Conservation (phyloP, 306 rosid species). For the Vachellia pachyceras region DNA sequence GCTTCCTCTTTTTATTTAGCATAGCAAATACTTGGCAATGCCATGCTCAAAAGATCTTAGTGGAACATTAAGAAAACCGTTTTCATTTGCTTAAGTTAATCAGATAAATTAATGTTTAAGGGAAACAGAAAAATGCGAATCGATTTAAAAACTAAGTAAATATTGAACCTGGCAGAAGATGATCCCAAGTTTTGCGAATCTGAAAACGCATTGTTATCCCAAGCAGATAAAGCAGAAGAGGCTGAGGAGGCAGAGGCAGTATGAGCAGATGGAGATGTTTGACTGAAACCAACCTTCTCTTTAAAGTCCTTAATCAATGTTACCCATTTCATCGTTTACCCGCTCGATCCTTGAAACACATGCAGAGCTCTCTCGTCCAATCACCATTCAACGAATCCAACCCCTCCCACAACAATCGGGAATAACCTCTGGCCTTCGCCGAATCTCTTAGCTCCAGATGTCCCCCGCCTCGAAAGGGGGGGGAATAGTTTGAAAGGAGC, state of each 20-base stretch:
- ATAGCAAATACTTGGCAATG: constrained; percentile 37
- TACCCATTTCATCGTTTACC: constrained; percentile 96
- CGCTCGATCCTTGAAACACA: constrained; percentile 63
- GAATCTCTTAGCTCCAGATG: constrained; percentile 28
- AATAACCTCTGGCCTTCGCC: constrained; percentile 56
- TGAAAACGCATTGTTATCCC: constrained; percentile 63
- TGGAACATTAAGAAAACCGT: constrained; percentile 19
- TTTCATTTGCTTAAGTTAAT: constrained; percentile 21
- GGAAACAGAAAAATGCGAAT: background rate
- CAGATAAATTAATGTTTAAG: constrained; percentile 9
- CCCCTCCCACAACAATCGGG: constrained; percentile 39
- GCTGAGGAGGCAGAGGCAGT: constrained; percentile 45
- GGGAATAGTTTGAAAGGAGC: background rate
- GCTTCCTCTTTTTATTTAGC: background rate
- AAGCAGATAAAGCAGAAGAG: constrained; percentile 54
- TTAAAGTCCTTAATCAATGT: constrained; percentile 97
- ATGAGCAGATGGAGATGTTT: constrained; percentile 59
- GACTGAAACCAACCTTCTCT: constrained; percentile 98
- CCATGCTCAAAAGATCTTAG: constrained; percentile 38
- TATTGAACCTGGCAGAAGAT: constrained; percentile 73
- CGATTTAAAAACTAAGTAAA: background rate
- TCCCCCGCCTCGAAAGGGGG: constrained; percentile 42
- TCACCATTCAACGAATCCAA: constrained; percentile 71
- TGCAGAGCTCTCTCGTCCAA: constrained; percentile 71
- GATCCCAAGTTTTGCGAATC: constrained; percentile 52